A percentile compares a stretch with the other conserved stretches of the same genome.
These are phyloP conservation scores for Coniosporium apollinis DNA, from an alignment of 495 filamentous ascomycete genomes.

Conservation along the genomic window DNA sequence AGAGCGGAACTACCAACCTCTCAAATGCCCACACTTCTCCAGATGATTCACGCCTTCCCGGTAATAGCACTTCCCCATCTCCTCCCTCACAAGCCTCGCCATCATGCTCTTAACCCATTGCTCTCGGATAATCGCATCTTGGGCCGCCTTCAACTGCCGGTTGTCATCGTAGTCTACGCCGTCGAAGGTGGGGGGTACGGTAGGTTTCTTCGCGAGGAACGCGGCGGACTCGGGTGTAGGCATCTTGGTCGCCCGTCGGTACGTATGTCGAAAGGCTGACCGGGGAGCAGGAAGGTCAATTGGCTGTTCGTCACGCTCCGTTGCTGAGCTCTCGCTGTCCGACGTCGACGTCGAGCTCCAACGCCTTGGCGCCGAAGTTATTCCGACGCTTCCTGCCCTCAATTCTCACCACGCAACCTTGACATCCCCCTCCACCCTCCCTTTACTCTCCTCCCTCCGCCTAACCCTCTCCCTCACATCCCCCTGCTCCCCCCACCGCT, in stretches of 20 bases:
- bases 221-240: constrained; percentile 83
- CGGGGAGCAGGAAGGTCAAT: too few relatives aligned
- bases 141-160: constrained; percentile 72
- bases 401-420: too few relatives aligned
- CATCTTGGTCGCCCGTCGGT: constrained; percentile 28
- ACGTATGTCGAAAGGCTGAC: too few relatives aligned
- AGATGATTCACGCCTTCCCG: constrained; percentile 91
- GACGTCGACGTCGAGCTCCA: too few relatives aligned
- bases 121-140: constrained; percentile 85
- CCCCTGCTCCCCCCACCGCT: constrained; percentile 8
- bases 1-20: constrained; percentile 48
- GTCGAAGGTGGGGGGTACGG: constrained; percentile 83
- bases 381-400: too few relatives aligned
- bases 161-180: constrained; percentile 96
- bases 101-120: constrained; percentile 98
- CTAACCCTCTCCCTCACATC: constrained; percentile 1
- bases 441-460: constrained; percentile 2
- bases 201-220: constrained; percentile 94
- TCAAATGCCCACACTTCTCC: constrained; percentile 82
- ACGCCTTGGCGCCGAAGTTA: too few relatives aligned
- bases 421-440: constrained; percentile 1
- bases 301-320: too few relatives aligned
- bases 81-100: constrained; percentile 81
- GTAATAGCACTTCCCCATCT: constrained; percentile 89
- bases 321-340: too few relatives aligned